Base-by-base conservation (phyloP, 139 green algal genomes). In the Diplosphaera chodatii region DNA sequence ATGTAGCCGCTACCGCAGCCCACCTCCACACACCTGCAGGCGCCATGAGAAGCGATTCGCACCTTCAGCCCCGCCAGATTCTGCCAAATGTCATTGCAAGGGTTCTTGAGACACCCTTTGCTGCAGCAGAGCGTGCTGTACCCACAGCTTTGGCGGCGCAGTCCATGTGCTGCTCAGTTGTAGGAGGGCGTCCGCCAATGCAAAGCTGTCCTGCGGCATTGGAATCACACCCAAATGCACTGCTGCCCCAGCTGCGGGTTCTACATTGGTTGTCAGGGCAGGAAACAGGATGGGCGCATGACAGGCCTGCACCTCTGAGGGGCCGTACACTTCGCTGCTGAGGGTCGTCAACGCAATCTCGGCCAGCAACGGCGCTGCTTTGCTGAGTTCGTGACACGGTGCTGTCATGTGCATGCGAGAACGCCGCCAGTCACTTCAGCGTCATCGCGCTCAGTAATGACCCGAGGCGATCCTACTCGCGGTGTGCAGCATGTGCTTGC, bases 1-100 rank as follows among this genome's bases (percentile, higher is more conserved):
- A 96, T 85, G 69, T 92, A 97, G 22, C 92, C 92, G 62, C 85
- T 94, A 40, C 92, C 92, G 71, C 82, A 85, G 3, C 92, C 92
- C 31, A 97, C 63, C 71, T 96, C 90, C 15, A 96, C 23, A 64
- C 75, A 82, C 27, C 86, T 92, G 80, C 27, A 31, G 40, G 32
- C 3, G 6, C 4, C 15, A 66, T 1, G 5, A 55, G 29, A 16
- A 23, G n/a, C 30, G 69, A n/a, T 55, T 6, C 5, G 22, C n/a
- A 48, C 6, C 1, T 32, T 23, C 28, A 15, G 31, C 55, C 1
- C n/a, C n/a, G n/a, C n/a, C n/a, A n/a, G n/a, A n/a, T n/a, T n/a
- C n/a, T n/a, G n/a, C n/a, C n/a, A n/a, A n/a, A n/a, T n/a, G n/a
- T n/a, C n/a, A n/a, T n/a, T n/a, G n/a, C n/a, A n/a, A n/a, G n/a